These are phyloP conservation scores for Schoenoplectus tabernaemontani DNA, from an alignment of 202 grass and related monocot species.

Conservation along the genomic window DNA sequence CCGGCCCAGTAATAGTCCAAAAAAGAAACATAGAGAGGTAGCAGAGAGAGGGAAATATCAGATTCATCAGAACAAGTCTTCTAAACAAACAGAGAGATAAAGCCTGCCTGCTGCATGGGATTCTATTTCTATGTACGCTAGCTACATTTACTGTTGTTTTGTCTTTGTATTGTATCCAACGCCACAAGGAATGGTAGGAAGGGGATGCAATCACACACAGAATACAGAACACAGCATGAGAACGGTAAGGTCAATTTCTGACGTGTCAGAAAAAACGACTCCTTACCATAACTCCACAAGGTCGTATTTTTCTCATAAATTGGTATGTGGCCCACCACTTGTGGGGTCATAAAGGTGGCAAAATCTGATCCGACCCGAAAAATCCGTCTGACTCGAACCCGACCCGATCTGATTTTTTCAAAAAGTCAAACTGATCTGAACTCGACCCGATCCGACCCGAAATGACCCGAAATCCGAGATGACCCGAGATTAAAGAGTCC, in stretches of 20 bases:
- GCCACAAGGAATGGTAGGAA: neutral
- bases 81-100: neutral
- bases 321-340: neutral
- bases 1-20: neutral
- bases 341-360: no score
- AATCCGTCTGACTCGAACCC: no score
- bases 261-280: neutral
- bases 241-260: neutral
- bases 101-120: neutral
- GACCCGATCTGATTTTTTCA: no score
- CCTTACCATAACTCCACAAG: neutral
- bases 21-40: neutral
- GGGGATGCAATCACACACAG: neutral
- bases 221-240: neutral
- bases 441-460: no score
- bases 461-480: no score
- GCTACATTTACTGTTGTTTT: neutral
- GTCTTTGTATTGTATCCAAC: neutral
- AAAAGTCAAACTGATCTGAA: no score
- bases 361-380: no score
- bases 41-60: neutral
- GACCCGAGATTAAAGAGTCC: no score
- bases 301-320: neutral
- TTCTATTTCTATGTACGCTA: conserved; percentile 1
- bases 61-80: no score